Percentiles rank a stretch among this genome's conserved stretches.
Conservation (phyloP, 768 basidiomycete genomes). For the Suillus bovinus region DNA sequence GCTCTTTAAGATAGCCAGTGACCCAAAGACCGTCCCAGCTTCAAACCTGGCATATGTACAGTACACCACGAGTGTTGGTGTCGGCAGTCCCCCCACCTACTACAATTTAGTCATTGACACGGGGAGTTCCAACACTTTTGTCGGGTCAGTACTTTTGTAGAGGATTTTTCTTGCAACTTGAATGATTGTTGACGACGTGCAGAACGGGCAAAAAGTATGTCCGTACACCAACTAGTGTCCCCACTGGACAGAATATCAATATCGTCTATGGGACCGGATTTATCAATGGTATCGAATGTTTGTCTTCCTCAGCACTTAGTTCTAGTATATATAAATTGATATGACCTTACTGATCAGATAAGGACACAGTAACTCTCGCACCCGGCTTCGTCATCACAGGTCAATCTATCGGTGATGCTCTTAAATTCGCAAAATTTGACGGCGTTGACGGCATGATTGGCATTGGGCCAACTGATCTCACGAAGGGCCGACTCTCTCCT, state of each 20-base stretch:
- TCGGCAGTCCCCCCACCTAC: constrained; percentile 28
- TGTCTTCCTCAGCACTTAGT: neutral
- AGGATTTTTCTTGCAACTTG: neutral
- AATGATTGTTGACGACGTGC: neutral
- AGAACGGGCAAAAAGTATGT: constrained; percentile 24
- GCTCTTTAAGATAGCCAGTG: constrained; percentile 10
- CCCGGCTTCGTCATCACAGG: constrained; percentile 24
- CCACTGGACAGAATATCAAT: constrained; percentile 24
- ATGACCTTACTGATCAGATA: constrained; percentile 14
- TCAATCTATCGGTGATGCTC: constrained; percentile 31
- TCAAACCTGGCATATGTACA: constrained; percentile 16
- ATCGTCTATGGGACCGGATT: constrained; percentile 14
- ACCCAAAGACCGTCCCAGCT: constrained; percentile 17
- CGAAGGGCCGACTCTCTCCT: constrained; percentile 8
- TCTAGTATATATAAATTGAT: neutral
- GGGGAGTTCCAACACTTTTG: constrained; percentile 33
- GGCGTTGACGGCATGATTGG: constrained; percentile 30
- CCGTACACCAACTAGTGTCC: constrained; percentile 23
- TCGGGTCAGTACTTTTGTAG: constrained; percentile 18
- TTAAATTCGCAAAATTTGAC: constrained; percentile 14
- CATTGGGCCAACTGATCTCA: constrained; percentile 26
- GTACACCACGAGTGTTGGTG: constrained; percentile 28
- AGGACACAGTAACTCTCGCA: constrained; percentile 28
- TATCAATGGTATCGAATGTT: constrained; percentile 38
- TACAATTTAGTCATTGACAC: constrained; percentile 34